Evolutionary conservation across 306 rosid species (phyloP).

Genomic region (Casuarina equisetifolia): DNA sequence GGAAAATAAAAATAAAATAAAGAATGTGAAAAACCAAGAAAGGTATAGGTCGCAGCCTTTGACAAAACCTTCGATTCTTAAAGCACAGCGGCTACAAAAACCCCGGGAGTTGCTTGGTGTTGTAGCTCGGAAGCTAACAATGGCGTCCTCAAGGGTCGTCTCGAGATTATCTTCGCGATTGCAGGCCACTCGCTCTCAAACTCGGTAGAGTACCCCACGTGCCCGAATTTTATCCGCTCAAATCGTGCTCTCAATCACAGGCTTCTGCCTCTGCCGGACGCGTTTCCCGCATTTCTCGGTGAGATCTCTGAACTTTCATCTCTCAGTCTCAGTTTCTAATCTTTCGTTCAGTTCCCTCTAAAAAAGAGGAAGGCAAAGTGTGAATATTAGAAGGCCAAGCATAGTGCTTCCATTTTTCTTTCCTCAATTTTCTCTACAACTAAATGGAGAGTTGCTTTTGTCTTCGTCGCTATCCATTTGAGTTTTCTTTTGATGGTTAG

Average conservation of each 20-base stretch:
- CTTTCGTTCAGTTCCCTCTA: background rate
- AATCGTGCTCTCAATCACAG: slow-evolving; percentile 27
- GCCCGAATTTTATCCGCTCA: slow-evolving; percentile 34
- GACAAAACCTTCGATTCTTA: background rate
- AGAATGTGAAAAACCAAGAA: too few species aligned
- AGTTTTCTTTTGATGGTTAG: slow-evolving; percentile 24
- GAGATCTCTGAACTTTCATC: background rate
- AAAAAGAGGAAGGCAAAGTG: background rate
- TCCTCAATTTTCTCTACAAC: background rate
- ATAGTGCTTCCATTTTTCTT: background rate
- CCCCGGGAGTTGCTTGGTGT: background rate
- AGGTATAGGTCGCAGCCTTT: background rate
- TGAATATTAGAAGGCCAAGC: background rate
- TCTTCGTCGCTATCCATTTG: background rate
- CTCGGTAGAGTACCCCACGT: slow-evolving; percentile 36
- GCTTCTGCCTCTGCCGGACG: slow-evolving; percentile 43
- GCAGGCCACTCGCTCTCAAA: slow-evolving; percentile 34
- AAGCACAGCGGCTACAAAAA: background rate
- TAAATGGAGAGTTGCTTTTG: background rate
- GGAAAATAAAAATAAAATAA: too few species aligned
- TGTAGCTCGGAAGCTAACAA: slow-evolving; percentile 18
- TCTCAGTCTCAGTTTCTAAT: background rate
- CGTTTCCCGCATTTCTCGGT: slow-evolving; percentile 60
- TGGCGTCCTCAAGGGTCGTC: slow-evolving; percentile 57
- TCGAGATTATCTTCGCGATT: slow-evolving; percentile 59